phyloP scores from a whole-genome alignment of 2,329 filamentous ascomycete species.

The Pyricularia sp. region DNA sequence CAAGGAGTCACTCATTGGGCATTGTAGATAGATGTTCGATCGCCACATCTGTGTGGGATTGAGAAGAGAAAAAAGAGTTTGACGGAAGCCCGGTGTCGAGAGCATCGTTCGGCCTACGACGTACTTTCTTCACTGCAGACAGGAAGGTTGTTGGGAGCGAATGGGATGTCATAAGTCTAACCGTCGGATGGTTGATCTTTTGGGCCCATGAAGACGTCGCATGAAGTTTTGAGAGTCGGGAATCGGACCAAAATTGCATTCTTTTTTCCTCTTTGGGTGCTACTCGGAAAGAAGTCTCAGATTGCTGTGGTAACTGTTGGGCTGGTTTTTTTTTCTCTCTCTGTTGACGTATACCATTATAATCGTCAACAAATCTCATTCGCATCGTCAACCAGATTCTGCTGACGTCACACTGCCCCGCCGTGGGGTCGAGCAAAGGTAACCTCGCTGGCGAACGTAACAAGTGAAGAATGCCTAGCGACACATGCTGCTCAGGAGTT shows the following conservation, averaged over 20 bases:
- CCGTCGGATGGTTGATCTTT: background rate
- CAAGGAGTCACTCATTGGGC: slow-evolving; percentile 8
- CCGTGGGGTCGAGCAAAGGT: background rate
- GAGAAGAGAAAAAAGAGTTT: too few species aligned
- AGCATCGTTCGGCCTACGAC: too few species aligned
- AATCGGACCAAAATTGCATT: background rate
- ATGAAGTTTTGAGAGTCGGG: background rate
- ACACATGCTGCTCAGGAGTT: background rate
- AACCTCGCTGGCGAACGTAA: background rate
- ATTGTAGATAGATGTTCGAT: slow-evolving; percentile 6
- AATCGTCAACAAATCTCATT: too few species aligned
- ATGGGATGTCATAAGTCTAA: background rate
- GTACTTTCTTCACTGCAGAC: too few species aligned
- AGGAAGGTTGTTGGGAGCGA: background rate
- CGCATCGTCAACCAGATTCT: background rate
- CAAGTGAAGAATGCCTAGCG: background rate
- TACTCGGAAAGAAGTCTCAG: background rate
- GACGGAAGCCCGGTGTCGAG: background rate
- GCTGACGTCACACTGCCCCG: background rate
- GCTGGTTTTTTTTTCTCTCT: background rate
- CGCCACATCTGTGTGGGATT: background rate
- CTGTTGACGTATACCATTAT: background rate
- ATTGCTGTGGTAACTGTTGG: background rate
- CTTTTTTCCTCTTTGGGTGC: background rate
- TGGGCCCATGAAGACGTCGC: background rate